These are phyloP conservation scores for Trichoderma oligosporum DNA, from an alignment of 2,329 filamentous ascomycete species.

Conservation along the genomic window DNA sequence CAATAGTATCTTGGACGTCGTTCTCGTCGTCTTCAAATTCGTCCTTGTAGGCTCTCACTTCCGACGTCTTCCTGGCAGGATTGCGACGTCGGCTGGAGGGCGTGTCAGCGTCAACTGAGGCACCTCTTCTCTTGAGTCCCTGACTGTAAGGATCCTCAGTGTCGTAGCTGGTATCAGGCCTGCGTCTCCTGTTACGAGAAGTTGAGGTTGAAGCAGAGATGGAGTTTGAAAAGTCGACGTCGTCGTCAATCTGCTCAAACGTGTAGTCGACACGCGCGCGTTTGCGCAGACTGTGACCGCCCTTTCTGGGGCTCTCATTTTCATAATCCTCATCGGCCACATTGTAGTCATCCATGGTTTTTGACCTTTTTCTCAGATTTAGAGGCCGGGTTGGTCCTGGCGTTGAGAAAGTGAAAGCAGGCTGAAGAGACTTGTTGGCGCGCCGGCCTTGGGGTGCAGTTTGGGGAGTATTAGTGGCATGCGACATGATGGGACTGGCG, in stretches of 20 bases:
- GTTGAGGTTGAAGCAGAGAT: constrained; percentile 24
- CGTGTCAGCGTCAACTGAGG: constrained; percentile 36
- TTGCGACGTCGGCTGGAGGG: constrained; percentile 39
- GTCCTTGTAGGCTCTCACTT: constrained; percentile 32
- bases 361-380: constrained; percentile 42
- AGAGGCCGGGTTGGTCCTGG: constrained; percentile 30
- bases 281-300: constrained; percentile 56
- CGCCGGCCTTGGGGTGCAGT: constrained; percentile 31
- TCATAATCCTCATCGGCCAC: constrained; percentile 43
- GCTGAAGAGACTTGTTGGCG: constrained; percentile 35
- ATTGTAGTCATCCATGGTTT: constrained; percentile 40
- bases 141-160: constrained; percentile 31
- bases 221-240: constrained; percentile 34
- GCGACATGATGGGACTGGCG: constrained; percentile 33
- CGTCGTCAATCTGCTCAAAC: constrained; percentile 50
- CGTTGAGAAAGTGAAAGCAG: constrained; percentile 38
- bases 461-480: constrained; percentile 30
- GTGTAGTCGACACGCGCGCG: constrained; percentile 56
- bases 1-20: constrained; percentile 55
- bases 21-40: constrained; percentile 39
- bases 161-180: constrained; percentile 35
- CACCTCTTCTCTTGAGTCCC: constrained; percentile 36
- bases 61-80: constrained; percentile 38
- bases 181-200: constrained; percentile 37
- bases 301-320: constrained; percentile 50